Evolutionary conservation across 2,329 filamentous ascomycete genomes (phyloP), one percentile per base, ranked within the genome.

Genomic region (Bisporella sp.): DNA sequence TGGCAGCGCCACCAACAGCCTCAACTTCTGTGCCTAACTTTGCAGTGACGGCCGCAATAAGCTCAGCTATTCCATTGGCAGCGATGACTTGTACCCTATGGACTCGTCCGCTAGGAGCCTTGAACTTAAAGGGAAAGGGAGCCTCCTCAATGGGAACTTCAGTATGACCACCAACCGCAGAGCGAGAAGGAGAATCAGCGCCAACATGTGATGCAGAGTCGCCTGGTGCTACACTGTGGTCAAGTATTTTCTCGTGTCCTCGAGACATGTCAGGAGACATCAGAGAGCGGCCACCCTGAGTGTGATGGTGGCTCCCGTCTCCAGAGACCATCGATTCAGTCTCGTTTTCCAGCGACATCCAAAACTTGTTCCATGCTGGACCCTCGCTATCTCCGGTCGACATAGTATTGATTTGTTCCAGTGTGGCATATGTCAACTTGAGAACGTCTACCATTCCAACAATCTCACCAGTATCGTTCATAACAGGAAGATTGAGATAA

Each of bases 331-430:
- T 86, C 2, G 93, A 99, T 70, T 97, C 93, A 11, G 91, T 92
- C 62, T 95, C 83, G 68, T 97, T 82, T 12, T 66, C 81, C 62
- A 99, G 84, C 1, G 93, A 97, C 59, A 97, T 77, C 93, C 93
- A 99, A 73, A 99, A 99, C 71, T 97, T 99, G 75, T 96, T 97
- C 93, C 93, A 99, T 5, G 93, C 93, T 5, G 93, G 93, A 0
- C 93, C 93, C 71, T 99, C 93, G 61, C 82, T 89, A 65, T 96
- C 92, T 41, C 81, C 81, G 48, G 84, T 90, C 40, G 81, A 84
- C 85, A 99, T 97, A 52, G 89, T 90, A 74, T 97, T 97, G 71
- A 95, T 90, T 74, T 96, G 92, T 71, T 99, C 93, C 48, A 99
- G 79, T 5, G 93, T 99, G 46, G 93, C 93, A 70, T 99, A 99